Percentiles rank a stretch among this genome's conserved stretches.
phyloP scores from a whole-genome alignment of 2,329 filamentous ascomycete species.

The Aspergillus persii region DNA sequence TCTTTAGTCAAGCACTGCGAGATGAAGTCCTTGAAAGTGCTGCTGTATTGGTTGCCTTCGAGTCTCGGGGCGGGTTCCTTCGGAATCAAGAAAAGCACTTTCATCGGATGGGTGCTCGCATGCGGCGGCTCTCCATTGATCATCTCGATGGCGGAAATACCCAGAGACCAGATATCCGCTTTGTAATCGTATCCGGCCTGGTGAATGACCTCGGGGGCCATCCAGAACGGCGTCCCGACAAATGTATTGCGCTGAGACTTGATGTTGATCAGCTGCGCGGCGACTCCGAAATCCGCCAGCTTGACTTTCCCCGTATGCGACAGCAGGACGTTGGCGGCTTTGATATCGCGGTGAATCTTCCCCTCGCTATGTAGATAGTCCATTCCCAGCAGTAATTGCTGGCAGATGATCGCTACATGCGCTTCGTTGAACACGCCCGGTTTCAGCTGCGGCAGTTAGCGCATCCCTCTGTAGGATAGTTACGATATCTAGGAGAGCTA shows the following conservation, averaged over 20 bases:
- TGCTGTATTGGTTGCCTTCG: conserved; percentile 76
- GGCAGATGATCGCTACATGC: conserved; percentile 91
- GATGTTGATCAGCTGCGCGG: conserved; percentile 93
- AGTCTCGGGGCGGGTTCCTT: conserved; percentile 82
- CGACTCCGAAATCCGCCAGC: conserved; percentile 94
- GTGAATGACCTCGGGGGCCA: conserved; percentile 92
- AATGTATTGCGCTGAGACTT: conserved; percentile 98
- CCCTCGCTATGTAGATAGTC: conserved; percentile 92
- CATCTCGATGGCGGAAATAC: conserved; percentile 88
- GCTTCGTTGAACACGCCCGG: conserved; percentile 82
- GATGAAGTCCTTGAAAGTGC: conserved; percentile 92
- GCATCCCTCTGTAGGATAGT: background rate
- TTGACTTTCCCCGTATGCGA: conserved; percentile 89
- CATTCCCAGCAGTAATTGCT: conserved; percentile 82
- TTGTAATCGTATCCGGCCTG: conserved; percentile 83
- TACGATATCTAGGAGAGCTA: background rate
- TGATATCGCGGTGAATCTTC: conserved; percentile 96
- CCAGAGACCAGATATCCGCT: conserved; percentile 89
- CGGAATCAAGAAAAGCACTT: conserved; percentile 86
- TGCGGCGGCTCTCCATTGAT: conserved; percentile 86
- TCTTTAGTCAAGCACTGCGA: conserved; percentile 90
- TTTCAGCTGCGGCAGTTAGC: conserved; percentile 63
- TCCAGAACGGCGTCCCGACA: conserved; percentile 96
- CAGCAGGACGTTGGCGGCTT: conserved; percentile 94
- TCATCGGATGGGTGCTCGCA: conserved; percentile 85